phyloP scores from a whole-genome alignment of 2,329 filamentous ascomycete genomes.

The Aspergillus sergii region DNA sequence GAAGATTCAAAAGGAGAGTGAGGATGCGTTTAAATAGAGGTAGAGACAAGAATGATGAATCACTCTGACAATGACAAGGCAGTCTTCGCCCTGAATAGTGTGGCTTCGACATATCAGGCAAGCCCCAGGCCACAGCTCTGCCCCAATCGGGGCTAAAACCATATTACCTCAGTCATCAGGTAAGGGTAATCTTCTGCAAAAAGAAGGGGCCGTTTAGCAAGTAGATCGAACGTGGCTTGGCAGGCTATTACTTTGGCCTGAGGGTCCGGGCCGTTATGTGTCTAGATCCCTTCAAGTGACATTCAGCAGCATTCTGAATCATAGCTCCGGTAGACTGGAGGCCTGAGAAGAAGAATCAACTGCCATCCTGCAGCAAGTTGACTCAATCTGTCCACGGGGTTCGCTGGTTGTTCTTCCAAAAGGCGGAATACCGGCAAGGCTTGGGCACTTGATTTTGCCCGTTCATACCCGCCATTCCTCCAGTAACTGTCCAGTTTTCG shows the following conservation, averaged over 20 bases:
- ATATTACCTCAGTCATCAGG: conserved; percentile 2
- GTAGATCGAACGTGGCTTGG: conserved; percentile 3
- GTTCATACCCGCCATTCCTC: neutral
- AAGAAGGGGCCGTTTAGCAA: conserved; percentile 1
- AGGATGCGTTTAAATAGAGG: neutral
- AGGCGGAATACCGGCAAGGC: conserved; percentile 3
- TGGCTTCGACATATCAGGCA: conserved; percentile 3
- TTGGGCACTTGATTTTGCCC: conserved; percentile 3
- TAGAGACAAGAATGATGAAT: conserved; percentile 2
- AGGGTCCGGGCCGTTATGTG: neutral
- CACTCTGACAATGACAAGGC: conserved; percentile 3
- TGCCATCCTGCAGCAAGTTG: neutral
- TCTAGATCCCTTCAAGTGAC: neutral
- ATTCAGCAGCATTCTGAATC: neutral
- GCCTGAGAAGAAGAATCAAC: neutral
- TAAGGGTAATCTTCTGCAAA: neutral
- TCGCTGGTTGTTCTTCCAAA: neutral
- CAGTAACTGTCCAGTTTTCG: neutral
- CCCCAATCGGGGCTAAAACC: conserved; percentile 6
- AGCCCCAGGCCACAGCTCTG: conserved; percentile 1
- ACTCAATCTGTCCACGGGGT: neutral
- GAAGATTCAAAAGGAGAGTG: neutral
- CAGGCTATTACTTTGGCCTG: neutral
- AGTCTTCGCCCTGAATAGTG: neutral
- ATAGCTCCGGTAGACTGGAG: neutral